Percentiles rank a stretch among this genome's conserved stretches.
Conservation (phyloP, 2,329 filamentous ascomycete species). For the Hymenoscyphus albidus region DNA sequence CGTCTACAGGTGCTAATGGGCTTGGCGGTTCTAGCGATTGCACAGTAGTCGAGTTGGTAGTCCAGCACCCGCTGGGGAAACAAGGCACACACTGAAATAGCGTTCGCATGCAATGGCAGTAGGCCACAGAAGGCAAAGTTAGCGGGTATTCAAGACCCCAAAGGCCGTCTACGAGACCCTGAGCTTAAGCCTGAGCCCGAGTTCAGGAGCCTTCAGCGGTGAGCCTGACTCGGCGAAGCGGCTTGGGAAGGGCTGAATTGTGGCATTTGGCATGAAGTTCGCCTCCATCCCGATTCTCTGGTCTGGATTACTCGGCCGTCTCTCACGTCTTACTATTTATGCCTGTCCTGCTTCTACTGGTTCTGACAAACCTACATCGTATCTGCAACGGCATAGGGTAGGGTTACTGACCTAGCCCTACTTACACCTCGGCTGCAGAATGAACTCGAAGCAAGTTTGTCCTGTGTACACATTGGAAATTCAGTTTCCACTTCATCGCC, state of each 20-base stretch:
- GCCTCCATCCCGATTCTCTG: background rate
- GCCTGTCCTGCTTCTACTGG: background rate
- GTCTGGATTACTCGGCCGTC: background rate
- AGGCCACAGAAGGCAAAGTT: background rate
- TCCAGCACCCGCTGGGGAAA: too few species aligned
- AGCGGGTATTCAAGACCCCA: background rate
- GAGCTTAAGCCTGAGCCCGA: background rate
- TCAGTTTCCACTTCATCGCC: background rate
- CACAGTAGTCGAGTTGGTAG: too few species aligned
- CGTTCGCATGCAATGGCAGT: background rate
- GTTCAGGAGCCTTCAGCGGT: background rate
- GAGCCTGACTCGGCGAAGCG: background rate
- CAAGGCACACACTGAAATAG: background rate
- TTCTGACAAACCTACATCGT: background rate
- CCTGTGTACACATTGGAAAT: background rate
- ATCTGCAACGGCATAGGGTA: background rate
- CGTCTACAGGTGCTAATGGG: background rate
- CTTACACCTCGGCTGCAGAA: background rate
- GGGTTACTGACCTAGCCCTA: background rate
- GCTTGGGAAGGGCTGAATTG: background rate
- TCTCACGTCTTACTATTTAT: background rate
- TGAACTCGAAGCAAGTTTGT: background rate
- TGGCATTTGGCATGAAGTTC: background rate
- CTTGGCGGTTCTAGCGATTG: background rate
- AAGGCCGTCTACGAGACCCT: background rate